phyloP scores from a whole-genome alignment of 345 rosid species.

The Abelmoschus esculentus region DNA sequence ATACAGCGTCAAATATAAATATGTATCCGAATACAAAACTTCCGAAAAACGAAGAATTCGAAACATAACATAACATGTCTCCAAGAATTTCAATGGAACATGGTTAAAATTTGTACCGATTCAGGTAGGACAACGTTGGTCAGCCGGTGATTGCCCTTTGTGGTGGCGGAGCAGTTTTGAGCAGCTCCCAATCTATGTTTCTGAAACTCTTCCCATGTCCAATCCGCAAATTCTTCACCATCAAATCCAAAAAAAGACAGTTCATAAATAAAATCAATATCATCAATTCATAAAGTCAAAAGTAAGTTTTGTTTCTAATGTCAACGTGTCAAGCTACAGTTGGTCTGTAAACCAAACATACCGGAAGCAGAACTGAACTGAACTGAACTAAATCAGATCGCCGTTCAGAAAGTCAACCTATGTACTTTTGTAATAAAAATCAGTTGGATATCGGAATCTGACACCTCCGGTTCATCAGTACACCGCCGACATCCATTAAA shows the following conservation, averaged over 20 bases:
- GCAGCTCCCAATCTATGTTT: constrained; percentile 84
- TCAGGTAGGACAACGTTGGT: constrained; percentile 53
- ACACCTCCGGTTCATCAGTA: no score
- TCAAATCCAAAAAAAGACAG: background rate
- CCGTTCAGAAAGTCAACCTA: background rate
- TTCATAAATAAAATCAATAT: background rate
- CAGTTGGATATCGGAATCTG: background rate
- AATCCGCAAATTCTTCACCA: constrained; percentile 73
- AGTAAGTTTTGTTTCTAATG: background rate
- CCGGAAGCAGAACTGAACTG: background rate
- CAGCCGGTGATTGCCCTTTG: constrained; percentile 69
- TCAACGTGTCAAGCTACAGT: background rate
- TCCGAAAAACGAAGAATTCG: background rate
- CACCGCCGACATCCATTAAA: background rate
- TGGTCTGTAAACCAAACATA: background rate
- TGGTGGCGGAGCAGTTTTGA: constrained; percentile 94
- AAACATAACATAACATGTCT: background rate
- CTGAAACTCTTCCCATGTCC: constrained; percentile 90
- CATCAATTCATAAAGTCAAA: no score
- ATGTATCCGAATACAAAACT: background rate
- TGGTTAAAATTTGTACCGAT: constrained; percentile 22
- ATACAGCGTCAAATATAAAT: background rate
- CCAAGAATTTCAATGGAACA: background rate
- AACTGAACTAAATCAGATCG: background rate
- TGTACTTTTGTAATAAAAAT: background rate